phyloP scores from a whole-genome alignment of 495 filamentous ascomycete genomes.

The Penicillium egyptiacum region DNA sequence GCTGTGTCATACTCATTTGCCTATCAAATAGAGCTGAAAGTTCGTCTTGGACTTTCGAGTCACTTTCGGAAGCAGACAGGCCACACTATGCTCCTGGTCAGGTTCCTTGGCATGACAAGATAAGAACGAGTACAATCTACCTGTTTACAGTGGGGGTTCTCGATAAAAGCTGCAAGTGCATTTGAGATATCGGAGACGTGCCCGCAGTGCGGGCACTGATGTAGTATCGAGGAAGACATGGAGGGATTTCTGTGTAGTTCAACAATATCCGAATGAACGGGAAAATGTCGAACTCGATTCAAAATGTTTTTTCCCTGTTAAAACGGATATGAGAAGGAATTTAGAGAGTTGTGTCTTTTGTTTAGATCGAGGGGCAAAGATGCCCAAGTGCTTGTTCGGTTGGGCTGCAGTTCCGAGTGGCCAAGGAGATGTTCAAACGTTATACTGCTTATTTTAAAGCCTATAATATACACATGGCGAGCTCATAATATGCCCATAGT shows the following conservation, averaged over 20 bases:
- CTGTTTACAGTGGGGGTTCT: constrained; percentile 40
- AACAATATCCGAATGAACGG: neutral
- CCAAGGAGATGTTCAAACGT: constrained; percentile 1
- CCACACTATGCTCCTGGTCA: constrained; percentile 32
- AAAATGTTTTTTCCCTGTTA: neutral
- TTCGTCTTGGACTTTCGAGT: constrained; percentile 60
- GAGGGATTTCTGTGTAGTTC: neutral
- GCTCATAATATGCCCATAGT: neutral
- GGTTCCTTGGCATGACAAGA: neutral
- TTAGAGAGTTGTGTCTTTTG: neutral
- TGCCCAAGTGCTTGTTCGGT: constrained; percentile 8
- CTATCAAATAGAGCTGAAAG: constrained; percentile 66
- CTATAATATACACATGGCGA: neutral
- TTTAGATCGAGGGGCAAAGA: constrained; percentile 9
- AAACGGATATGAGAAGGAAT: neutral
- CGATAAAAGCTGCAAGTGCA: constrained; percentile 32
- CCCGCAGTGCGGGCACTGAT: constrained; percentile 41
- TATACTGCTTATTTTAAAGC: neutral
- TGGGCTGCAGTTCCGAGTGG: constrained; percentile 9
- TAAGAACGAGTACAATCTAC: constrained; percentile 22
- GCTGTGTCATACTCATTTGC: constrained; percentile 50
- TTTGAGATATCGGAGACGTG: constrained; percentile 38
- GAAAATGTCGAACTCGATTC: neutral
- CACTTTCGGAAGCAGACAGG: constrained; percentile 41
- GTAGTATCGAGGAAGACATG: constrained; percentile 40